Evolutionary conservation across 1,284 basidiomycete species (phyloP).

Genomic region (Schizopora paradoxa): DNA sequence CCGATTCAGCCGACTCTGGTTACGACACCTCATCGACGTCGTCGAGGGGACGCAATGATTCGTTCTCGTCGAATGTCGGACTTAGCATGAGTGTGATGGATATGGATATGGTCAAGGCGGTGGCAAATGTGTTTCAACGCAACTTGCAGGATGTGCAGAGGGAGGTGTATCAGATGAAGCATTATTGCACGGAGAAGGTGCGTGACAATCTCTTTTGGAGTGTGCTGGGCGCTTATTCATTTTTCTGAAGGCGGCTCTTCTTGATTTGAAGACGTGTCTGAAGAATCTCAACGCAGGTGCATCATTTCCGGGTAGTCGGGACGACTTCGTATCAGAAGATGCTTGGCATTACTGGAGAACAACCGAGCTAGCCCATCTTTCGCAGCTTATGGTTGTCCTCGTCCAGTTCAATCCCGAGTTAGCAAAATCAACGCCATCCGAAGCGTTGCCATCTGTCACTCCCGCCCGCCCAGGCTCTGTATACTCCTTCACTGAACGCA

Average conservation of each 20-base stretch:
- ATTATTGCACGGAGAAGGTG: slow-evolving; percentile 81
- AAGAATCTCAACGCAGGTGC: slow-evolving; percentile 86
- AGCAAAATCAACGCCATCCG: slow-evolving; percentile 68
- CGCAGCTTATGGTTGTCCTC: slow-evolving; percentile 86
- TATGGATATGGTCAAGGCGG: slow-evolving; percentile 71
- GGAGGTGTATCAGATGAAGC: slow-evolving; percentile 68
- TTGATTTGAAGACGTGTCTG: slow-evolving; percentile 83
- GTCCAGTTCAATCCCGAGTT: slow-evolving; percentile 84
- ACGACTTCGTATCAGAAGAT: slow-evolving; percentile 79
- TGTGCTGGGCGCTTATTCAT: background rate
- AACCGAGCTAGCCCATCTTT: slow-evolving; percentile 79
- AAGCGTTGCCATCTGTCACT: slow-evolving; percentile 39
- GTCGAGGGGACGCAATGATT: slow-evolving; percentile 44
- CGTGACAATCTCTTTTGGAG: slow-evolving; percentile 19
- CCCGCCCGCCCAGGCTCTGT: slow-evolving; percentile 49
- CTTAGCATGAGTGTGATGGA: slow-evolving; percentile 52
- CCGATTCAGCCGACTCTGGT: slow-evolving; percentile 53
- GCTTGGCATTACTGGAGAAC: slow-evolving; percentile 85
- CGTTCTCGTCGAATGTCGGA: slow-evolving; percentile 32
- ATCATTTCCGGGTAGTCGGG: slow-evolving; percentile 78
- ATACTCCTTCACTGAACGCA: slow-evolving; percentile 40
- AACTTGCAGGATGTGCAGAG: slow-evolving; percentile 61
- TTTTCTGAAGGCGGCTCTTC: slow-evolving; percentile 64
- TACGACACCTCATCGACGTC: slow-evolving; percentile 60
- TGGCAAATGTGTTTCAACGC: slow-evolving; percentile 73